These are phyloP conservation scores for Ambrosia hybrid DNA, from an alignment of 140 eudicot genomes.

Conservation along the genomic window DNA sequence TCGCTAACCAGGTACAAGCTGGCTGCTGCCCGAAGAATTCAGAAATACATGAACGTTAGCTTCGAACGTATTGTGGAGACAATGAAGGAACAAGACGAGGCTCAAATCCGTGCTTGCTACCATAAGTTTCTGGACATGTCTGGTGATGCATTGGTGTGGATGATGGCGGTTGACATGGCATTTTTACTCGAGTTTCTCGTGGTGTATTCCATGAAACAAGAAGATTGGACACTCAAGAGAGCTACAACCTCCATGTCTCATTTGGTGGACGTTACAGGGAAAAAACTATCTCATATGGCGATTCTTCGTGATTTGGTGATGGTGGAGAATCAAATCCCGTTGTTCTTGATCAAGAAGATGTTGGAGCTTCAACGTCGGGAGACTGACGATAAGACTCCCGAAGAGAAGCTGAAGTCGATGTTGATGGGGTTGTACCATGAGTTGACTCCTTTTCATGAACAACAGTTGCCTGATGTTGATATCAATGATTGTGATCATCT, in stretches of 20 bases:
- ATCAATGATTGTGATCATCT: slow-evolving; percentile 41
- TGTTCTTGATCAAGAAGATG: slow-evolving; percentile 24
- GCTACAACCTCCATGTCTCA: slow-evolving; percentile 23
- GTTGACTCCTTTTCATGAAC: slow-evolving; percentile 44
- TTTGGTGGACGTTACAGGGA: slow-evolving; percentile 27
- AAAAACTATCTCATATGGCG: slow-evolving; percentile 25
- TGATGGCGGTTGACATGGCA: slow-evolving; percentile 44
- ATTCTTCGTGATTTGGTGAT: slow-evolving; percentile 32
- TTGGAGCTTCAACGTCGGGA: slow-evolving; percentile 13
- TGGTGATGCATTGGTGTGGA: slow-evolving; percentile 41
- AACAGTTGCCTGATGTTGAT: slow-evolving; percentile 13
- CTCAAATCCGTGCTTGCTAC: slow-evolving; percentile 42
- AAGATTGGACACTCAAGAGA: not conserved
- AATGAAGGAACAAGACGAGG: slow-evolving; percentile 23
- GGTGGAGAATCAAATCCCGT: slow-evolving; percentile 29
- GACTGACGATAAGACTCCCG: slow-evolving; percentile 22
- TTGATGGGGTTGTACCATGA: slow-evolving; percentile 41
- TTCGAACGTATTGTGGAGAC: slow-evolving; percentile 28
- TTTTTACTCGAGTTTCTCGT: slow-evolving; percentile 38
- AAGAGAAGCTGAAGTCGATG: slow-evolving; percentile 34
- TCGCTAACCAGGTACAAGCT: slow-evolving; percentile 30
- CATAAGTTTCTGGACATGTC: slow-evolving; percentile 36
- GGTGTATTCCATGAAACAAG: slow-evolving; percentile 20
- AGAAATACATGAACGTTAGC: slow-evolving; percentile 13
- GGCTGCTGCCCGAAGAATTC: slow-evolving; percentile 34